A percentile compares a stretch with the other conserved stretches of the same genome.
Conservation (phyloP, 306 rosid genomes). For the Cyamopsis tetragonoloba region DNA sequence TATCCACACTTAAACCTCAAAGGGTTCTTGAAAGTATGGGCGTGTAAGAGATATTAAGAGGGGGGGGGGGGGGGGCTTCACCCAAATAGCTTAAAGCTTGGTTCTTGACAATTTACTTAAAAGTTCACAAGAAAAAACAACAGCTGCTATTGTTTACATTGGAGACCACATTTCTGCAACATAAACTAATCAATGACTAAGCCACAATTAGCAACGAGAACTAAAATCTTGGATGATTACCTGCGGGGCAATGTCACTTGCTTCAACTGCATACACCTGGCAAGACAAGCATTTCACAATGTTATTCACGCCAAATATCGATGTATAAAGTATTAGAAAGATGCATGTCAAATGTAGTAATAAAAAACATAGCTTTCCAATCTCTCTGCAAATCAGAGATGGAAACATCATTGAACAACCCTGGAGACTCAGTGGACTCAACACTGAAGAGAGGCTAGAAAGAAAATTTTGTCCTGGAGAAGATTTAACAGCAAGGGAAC, state of each 20-base stretch:
- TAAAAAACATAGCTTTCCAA: neutral
- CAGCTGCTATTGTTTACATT: too few relatives aligned
- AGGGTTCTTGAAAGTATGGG: neutral
- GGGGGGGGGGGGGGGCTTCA: too few relatives aligned
- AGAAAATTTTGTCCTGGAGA: neutral
- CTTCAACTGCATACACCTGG: constrained; percentile 85
- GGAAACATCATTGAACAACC: neutral
- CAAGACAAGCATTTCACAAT: constrained; percentile 11
- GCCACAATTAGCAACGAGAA: neutral
- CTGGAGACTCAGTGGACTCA: too few relatives aligned
- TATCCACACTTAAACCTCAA: neutral
- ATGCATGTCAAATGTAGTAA: neutral
- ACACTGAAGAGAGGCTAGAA: neutral
- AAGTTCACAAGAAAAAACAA: neutral
- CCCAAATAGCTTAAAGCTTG: neutral
- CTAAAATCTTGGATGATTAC: constrained; percentile 30
- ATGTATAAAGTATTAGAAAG: neutral
- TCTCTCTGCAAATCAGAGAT: neutral
- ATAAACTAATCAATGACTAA: neutral
- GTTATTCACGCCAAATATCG: neutral
- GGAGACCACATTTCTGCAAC: neutral
- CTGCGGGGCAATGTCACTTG: constrained; percentile 77
- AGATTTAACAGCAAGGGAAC: neutral
- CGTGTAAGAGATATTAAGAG: neutral
- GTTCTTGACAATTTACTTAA: neutral